Conservation (phyloP, 23 red algal species). For the Gracilaria domingensis region DNA sequence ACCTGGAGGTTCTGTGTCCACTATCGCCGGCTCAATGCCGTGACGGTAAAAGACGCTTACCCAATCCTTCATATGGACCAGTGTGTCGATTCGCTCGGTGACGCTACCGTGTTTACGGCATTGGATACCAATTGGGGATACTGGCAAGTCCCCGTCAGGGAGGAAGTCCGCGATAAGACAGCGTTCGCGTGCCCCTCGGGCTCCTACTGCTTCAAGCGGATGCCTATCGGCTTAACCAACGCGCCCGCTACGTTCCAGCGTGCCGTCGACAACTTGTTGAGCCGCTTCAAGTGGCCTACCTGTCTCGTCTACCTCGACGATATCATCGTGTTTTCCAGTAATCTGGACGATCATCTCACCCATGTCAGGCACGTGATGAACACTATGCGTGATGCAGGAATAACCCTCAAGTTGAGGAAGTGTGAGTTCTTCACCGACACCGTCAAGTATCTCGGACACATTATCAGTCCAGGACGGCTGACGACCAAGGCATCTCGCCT, state of each 20-base stretch:
- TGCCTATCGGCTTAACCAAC: constrained; percentile 4
- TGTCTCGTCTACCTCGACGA: constrained; percentile 46
- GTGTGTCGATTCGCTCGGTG: no score
- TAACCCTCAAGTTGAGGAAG: constrained; percentile 15
- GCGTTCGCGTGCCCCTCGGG: no score
- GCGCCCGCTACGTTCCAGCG: not conserved
- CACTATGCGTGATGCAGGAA: not conserved
- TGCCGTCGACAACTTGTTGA: not conserved
- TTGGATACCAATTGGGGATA: no score
- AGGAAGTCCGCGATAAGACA: no score
- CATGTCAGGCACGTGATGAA: constrained; percentile 21
- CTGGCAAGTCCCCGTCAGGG: not conserved
- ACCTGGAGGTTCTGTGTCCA: no score
- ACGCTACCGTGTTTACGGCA: no score
- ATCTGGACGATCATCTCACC: not conserved
- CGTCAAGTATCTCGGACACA: constrained; percentile 21
- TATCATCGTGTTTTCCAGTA: constrained; percentile 13
- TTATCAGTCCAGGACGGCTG: not conserved
- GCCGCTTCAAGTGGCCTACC: not conserved
- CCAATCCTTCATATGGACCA: no score
- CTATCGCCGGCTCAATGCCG: not conserved
- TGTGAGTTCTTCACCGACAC: not conserved
- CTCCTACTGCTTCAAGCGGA: not conserved
- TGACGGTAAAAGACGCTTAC: not conserved
- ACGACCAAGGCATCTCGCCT: not conserved